A percentile compares a stretch with the other conserved stretches of the same genome.
Conservation (phyloP, 2,329 filamentous ascomycete genomes). For the Zarea fungicola region DNA sequence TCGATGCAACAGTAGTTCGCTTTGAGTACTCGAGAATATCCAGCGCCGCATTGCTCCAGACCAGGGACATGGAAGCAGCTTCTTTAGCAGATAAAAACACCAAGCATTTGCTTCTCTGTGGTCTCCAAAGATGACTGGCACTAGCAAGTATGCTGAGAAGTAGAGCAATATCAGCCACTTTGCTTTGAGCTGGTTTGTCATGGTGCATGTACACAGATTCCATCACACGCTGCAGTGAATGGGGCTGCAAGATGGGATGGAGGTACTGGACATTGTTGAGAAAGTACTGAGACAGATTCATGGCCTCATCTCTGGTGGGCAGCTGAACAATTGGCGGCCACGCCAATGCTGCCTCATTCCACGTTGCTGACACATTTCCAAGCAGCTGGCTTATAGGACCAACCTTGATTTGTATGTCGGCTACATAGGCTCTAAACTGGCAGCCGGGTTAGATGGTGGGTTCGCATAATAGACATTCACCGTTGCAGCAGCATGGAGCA, state of each 20-base stretch:
- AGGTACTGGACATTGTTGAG: neutral
- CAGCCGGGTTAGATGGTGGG: neutral
- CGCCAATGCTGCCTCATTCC: neutral
- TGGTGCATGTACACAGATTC: neutral
- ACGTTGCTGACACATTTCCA: neutral
- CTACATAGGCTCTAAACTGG: neutral
- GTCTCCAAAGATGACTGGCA: conserved; percentile 3
- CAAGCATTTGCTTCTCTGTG: neutral
- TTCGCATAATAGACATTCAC: neutral
- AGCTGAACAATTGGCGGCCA: neutral
- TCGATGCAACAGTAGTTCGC: neutral
- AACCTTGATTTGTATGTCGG: neutral
- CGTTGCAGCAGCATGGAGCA: neutral
- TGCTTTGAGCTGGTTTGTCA: neutral
- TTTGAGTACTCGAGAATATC: neutral
- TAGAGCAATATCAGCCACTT: neutral
- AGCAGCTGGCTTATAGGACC: conserved; percentile 2
- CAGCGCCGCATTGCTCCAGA: neutral
- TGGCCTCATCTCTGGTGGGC: neutral
- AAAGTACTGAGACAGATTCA: neutral
- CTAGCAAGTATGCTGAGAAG: neutral
- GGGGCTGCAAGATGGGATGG: neutral
- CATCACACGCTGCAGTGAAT: neutral
- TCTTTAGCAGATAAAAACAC: conserved; percentile 1
- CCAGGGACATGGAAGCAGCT: neutral